Evolutionary conservation across 1,284 basidiomycete genomes (phyloP).

Genomic region (Phellopilus nigrolimitatus): DNA sequence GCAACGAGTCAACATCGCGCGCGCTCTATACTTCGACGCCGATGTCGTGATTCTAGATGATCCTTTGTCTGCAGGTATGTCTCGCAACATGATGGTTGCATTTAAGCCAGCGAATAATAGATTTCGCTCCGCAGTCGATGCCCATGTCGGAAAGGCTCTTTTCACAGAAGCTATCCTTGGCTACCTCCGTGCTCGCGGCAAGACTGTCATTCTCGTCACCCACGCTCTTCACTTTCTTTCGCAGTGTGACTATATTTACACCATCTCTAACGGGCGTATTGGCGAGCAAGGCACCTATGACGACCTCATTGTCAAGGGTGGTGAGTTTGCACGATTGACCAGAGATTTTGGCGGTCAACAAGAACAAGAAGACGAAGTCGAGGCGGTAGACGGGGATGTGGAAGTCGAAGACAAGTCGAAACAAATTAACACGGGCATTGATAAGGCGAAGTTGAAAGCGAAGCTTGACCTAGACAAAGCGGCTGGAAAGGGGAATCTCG

Average conservation of each 20-base stretch:
- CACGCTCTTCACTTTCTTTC: slow-evolving; percentile 81
- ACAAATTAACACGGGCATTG: slow-evolving; percentile 27
- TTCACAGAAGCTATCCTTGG: too few species aligned
- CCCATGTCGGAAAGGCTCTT: slow-evolving; percentile 83
- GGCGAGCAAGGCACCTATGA: slow-evolving; percentile 73
- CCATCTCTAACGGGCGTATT: slow-evolving; percentile 67
- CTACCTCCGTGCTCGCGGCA: too few species aligned
- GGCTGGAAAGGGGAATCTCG: slow-evolving; percentile 57
- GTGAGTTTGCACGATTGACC: slow-evolving; percentile 72
- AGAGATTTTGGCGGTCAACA: slow-evolving; percentile 58
- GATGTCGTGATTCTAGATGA: slow-evolving; percentile 88
- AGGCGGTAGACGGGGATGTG: slow-evolving; percentile 33
- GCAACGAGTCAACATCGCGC: slow-evolving; percentile 72
- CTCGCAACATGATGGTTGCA: too few species aligned
- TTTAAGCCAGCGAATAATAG: too few species aligned
- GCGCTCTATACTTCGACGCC: slow-evolving; percentile 81
- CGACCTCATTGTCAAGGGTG: slow-evolving; percentile 58
- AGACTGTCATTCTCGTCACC: slow-evolving; percentile 82
- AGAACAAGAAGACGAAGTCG: slow-evolving; percentile 31
- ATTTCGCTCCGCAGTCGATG: slow-evolving; percentile 82
- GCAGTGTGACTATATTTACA: slow-evolving; percentile 71
- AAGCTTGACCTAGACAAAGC: slow-evolving; percentile 37
- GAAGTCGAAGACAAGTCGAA: too few species aligned
- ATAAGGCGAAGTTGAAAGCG: slow-evolving; percentile 39
- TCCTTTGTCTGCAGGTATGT: slow-evolving; percentile 65